These are phyloP conservation scores for Kuraishia molischiana DNA, from an alignment of 805 yeast species.

Conservation along the genomic window DNA sequence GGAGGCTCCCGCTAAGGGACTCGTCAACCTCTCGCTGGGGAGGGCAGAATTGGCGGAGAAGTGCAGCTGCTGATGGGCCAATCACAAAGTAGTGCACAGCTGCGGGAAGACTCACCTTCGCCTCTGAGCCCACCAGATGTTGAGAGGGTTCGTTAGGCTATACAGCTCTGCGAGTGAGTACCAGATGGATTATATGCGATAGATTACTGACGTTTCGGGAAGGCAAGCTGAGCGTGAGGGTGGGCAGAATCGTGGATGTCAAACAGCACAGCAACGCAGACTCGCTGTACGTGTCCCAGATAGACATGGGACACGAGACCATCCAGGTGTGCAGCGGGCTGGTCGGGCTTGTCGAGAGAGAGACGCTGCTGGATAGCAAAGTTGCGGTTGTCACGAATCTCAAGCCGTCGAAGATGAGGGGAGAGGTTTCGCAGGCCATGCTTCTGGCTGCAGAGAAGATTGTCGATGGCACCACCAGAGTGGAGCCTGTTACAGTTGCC, in stretches of 20 bases:
- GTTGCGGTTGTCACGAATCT: slow-evolving; percentile 50
- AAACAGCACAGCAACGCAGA: slow-evolving; percentile 48
- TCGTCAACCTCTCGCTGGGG: background rate
- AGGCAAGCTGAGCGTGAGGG: slow-evolving; percentile 17
- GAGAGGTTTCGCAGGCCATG: slow-evolving; percentile 56
- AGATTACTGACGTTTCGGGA: background rate
- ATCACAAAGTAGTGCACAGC: too few relatives aligned
- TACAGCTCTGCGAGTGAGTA: too few relatives aligned
- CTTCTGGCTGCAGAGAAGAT: slow-evolving; percentile 39
- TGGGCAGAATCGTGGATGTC: slow-evolving; percentile 39
- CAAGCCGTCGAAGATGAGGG: slow-evolving; percentile 56
- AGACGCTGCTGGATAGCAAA: slow-evolving; percentile 23
- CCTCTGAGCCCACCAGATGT: too few relatives aligned
- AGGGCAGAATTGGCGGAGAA: background rate
- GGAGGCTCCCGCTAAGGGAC: slow-evolving; percentile 1
- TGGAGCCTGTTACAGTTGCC: slow-evolving; percentile 42
- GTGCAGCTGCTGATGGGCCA: slow-evolving; percentile 1
- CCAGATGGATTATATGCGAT: too few relatives aligned
- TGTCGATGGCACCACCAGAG: slow-evolving; percentile 14
- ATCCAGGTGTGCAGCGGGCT: slow-evolving; percentile 51
- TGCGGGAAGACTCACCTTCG: too few relatives aligned
- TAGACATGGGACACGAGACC: slow-evolving; percentile 18
- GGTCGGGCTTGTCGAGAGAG: slow-evolving; percentile 30
- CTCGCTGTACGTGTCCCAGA: slow-evolving; percentile 44
- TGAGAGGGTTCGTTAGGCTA: too few relatives aligned